Percentiles rank a stretch among this genome's conserved stretches.
These are phyloP conservation scores for Decorospora gaudefroyi DNA, from an alignment of 2,329 filamentous ascomycete genomes.

Conservation along the genomic window DNA sequence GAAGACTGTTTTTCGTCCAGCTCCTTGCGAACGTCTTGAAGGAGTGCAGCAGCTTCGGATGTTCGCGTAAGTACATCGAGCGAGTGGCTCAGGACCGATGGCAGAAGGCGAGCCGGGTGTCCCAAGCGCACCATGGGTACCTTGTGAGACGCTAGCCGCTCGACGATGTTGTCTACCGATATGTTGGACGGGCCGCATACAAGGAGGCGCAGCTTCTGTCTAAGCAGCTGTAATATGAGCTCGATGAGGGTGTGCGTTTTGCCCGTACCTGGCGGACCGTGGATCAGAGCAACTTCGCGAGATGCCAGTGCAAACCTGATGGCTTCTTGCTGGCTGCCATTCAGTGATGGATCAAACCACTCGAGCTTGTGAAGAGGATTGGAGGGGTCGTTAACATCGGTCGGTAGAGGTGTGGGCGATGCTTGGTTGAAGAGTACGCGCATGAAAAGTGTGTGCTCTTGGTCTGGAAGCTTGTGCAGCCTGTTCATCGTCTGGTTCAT, in stretches of 20 bases:
- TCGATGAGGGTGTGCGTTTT: conserved; percentile 98
- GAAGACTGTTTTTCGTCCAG: conserved; percentile 91
- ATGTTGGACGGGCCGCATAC: conserved; percentile 98
- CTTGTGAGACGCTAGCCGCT: conserved; percentile 82
- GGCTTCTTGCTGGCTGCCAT: conserved; percentile 66
- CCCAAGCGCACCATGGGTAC: conserved; percentile 87
- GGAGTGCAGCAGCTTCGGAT: conserved; percentile 85
- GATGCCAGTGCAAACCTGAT: conserved; percentile 82
- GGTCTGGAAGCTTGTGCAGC: conserved; percentile 60
- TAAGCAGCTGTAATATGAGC: conserved; percentile 86
- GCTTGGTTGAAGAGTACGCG: conserved; percentile 64
- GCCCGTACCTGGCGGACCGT: conserved; percentile 92
- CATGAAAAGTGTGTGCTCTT: conserved; percentile 62
- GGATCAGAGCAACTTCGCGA: conserved; percentile 83
- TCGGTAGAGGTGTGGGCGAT: conserved; percentile 56
- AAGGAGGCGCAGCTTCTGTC: conserved; percentile 72
- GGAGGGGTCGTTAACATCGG: conserved; percentile 50
- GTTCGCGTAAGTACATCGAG: conserved; percentile 89
- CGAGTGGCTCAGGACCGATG: conserved; percentile 85
- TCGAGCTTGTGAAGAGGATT: conserved; percentile 53
- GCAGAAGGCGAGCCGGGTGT: conserved; percentile 87
- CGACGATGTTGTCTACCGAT: conserved; percentile 96
- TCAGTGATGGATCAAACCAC: conserved; percentile 62
- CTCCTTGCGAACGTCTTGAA: conserved; percentile 85
- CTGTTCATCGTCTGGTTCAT: conserved; percentile 68